Percentiles rank a stretch among this genome's conserved stretches.
These are phyloP conservation scores for Globisporangium acanthophoron DNA, from an alignment of 352 stramenopile species.

Conservation along the genomic window DNA sequence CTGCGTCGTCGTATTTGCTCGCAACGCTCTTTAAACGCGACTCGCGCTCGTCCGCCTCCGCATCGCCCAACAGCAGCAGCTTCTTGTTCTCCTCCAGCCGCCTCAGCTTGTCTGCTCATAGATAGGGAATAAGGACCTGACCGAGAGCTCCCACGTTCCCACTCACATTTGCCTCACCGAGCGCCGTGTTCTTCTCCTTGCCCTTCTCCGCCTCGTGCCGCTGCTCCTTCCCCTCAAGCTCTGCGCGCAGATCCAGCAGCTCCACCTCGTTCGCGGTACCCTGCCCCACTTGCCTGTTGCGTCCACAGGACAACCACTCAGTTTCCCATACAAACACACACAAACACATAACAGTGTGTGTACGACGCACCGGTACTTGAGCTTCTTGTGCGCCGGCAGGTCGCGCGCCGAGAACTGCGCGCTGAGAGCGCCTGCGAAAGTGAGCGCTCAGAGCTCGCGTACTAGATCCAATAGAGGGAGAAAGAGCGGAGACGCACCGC, in stretches of 20 bases:
- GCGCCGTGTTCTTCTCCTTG: constrained; percentile 74
- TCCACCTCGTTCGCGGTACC: constrained; percentile 76
- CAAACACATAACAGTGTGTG: neutral
- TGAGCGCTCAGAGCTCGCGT: neutral
- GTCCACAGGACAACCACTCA: neutral
- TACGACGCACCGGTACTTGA: constrained; percentile 68
- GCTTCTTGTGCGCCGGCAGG: constrained; percentile 70
- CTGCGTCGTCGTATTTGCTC: constrained; percentile 87
- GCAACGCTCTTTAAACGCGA: constrained; percentile 85
- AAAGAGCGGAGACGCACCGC: constrained; percentile 29
- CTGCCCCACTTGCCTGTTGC: constrained; percentile 71
- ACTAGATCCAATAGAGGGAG: neutral
- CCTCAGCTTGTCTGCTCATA: constrained; percentile 43
- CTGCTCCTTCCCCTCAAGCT: constrained; percentile 68
- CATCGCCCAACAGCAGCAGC: constrained; percentile 69
- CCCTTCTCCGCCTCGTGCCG: constrained; percentile 71
- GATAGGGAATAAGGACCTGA: neutral
- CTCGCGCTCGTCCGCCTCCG: constrained; percentile 67
- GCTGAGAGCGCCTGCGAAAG: constrained; percentile 55
- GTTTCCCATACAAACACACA: neutral
- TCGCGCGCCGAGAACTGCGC: constrained; percentile 79
- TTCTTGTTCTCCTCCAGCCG: constrained; percentile 82
- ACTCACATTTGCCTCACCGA: constrained; percentile 33
- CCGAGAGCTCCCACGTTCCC: no score
- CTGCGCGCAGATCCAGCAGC: constrained; percentile 61